A percentile compares a stretch with the other conserved stretches of the same genome.
phyloP scores from a whole-genome alignment of 1,284 basidiomycete genomes.

The Ustanciosporium gigantosporum region DNA sequence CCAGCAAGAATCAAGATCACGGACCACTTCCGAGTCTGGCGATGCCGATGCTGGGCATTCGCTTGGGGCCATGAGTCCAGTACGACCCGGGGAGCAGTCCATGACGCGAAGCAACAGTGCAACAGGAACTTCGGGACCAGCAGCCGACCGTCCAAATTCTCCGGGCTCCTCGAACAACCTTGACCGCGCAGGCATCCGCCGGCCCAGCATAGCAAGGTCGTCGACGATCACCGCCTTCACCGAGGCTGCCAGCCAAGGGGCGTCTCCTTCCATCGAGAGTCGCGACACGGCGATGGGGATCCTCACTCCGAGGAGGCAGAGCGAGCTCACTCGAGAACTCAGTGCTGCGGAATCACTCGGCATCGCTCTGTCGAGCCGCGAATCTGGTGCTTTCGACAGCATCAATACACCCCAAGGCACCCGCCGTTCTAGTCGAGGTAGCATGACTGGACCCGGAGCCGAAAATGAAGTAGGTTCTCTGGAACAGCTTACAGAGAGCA shows the following conservation, averaged over 20 bases:
- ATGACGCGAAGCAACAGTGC: conserved; percentile 26
- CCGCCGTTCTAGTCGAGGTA: conserved; percentile 25
- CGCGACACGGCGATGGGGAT: conserved; percentile 30
- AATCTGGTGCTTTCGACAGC: conserved; percentile 14
- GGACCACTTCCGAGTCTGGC: neutral
- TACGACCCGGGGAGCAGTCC: conserved; percentile 1
- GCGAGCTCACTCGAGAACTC: conserved; percentile 22
- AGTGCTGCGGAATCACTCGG: conserved; percentile 30
- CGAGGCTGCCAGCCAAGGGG: conserved; percentile 8
- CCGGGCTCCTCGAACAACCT: conserved; percentile 1
- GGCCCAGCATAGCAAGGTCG: conserved; percentile 16
- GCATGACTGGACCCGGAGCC: conserved; percentile 4
- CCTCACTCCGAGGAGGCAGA: conserved; percentile 14
- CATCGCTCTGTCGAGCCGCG: conserved; percentile 11
- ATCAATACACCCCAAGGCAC: conserved; percentile 24
- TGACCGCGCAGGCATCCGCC: conserved; percentile 1
- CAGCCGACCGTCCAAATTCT: conserved; percentile 1
- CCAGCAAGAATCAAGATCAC: neutral
- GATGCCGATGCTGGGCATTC: neutral
- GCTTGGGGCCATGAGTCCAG: conserved; percentile 1
- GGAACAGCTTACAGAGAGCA: conserved; percentile 36
- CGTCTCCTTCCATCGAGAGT: conserved; percentile 24
- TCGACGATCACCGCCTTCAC: conserved; percentile 13
- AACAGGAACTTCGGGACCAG: neutral
- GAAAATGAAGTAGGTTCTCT: conserved; percentile 5